These are phyloP conservation scores for Gnaphalium uliginosum DNA, from an alignment of 129 eudicot genomes.

Conservation along the genomic window DNA sequence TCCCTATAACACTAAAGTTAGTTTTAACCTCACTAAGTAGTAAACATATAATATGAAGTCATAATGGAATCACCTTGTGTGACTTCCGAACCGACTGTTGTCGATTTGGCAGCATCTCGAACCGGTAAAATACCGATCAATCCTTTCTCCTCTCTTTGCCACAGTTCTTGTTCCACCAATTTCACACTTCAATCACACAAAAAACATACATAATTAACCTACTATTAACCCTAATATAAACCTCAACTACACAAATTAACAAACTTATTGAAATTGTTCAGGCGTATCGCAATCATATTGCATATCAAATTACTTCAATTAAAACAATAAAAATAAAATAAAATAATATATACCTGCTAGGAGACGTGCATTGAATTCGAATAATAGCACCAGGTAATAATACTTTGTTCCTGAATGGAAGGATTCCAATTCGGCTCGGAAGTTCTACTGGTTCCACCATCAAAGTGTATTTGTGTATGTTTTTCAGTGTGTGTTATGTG, in stretches of 20 bases:
- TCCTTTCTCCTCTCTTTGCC: constrained; percentile 97
- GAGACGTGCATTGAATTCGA: constrained; percentile 94
- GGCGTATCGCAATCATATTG: neutral
- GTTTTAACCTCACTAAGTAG: neutral
- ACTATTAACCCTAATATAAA: neutral
- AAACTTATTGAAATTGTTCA: constrained; percentile 8
- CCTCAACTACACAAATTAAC: neutral
- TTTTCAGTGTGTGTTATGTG: neutral
- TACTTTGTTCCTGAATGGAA: constrained; percentile 93
- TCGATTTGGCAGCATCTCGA: constrained; percentile 67
- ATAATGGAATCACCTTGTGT: constrained; percentile 50
- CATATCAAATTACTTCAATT: neutral
- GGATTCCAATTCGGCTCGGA: constrained; percentile 82
- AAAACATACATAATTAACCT: neutral
- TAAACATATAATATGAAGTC: neutral
- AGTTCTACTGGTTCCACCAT: constrained; percentile 55
- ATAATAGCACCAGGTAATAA: constrained; percentile 94
- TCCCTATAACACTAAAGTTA: constrained; percentile 32
- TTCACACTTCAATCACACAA: constrained; percentile 54
- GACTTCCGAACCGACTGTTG: constrained; percentile 40
- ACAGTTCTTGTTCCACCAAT: constrained; percentile 86
- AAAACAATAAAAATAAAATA: too few species aligned
- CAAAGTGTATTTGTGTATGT: constrained; percentile 12
- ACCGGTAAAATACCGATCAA: constrained; percentile 91
- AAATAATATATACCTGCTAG: constrained; percentile 74